A percentile compares a stretch with the other conserved stretches of the same genome.
These are phyloP conservation scores for Nicotiana attenuata DNA, from an alignment of 257 asterid species.

Conservation along the genomic window DNA sequence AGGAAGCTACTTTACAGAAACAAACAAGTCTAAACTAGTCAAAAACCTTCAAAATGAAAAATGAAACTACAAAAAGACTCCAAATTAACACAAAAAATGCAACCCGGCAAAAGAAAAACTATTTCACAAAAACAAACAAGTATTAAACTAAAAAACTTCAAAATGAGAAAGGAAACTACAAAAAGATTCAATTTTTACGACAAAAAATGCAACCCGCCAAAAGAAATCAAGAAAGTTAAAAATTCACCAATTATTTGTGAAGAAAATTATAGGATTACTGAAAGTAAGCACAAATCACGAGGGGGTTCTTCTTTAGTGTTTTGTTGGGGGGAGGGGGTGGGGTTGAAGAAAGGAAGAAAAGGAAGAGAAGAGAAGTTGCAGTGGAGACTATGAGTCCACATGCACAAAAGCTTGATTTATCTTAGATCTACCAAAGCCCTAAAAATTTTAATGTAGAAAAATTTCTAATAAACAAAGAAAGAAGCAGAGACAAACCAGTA, in stretches of 20 bases:
- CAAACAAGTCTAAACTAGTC: neutral
- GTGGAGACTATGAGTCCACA: conserved; percentile 37
- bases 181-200: neutral
- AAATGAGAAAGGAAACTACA: neutral
- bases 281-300: conserved; percentile 40
- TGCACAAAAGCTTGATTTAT: conserved; percentile 2
- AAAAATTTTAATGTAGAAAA: too few relatives aligned
- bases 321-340: neutral
- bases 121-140: neutral
- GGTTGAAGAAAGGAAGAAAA: neutral
- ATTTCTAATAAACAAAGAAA: too few relatives aligned
- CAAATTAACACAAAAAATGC: too few relatives aligned
- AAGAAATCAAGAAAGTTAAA: neutral
- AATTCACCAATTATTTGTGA: conserved; percentile 24
- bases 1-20: neutral
- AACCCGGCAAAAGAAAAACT: neutral
- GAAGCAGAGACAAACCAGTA: too few relatives aligned
- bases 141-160: too few relatives aligned
- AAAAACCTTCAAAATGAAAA: neutral
- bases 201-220: neutral
- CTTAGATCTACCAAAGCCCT: too few relatives aligned
- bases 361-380: conserved; percentile 25
- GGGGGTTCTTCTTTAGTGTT: neutral
- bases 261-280: conserved; percentile 6
- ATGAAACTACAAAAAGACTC: neutral